Evolutionary conservation across 2,329 filamentous ascomycete genomes (phyloP).

Genomic region (Tolypocladium paradoxum): DNA sequence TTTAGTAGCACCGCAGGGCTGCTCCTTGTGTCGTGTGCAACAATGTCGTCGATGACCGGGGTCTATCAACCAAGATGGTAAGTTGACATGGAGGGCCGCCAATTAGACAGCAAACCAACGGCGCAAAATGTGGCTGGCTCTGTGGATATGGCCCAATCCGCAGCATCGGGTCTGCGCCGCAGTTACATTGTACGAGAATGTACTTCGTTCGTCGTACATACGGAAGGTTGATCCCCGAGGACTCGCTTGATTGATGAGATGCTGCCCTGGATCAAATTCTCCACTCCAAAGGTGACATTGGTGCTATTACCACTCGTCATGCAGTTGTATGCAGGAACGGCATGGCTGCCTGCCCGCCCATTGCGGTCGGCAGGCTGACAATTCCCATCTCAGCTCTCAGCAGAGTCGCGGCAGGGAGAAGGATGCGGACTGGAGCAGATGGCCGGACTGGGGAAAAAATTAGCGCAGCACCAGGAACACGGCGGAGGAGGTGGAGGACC

Average conservation of each 20-base stretch:
- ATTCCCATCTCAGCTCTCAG: neutral
- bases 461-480: neutral
- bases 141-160: conserved; percentile 1
- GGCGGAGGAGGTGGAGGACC: neutral
- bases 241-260: neutral
- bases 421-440: neutral
- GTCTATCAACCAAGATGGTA: neutral
- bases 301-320: neutral
- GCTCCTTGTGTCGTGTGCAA: neutral
- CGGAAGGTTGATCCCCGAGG: neutral
- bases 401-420: neutral
- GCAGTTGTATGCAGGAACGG: conserved; percentile 6
- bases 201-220: neutral
- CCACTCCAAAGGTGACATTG: neutral
- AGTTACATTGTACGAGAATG: neutral
- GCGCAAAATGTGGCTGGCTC: neutral
- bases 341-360: neutral
- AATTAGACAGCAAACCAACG: neutral
- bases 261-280: neutral
- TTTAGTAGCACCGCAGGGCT: conserved; percentile 1
- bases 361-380: neutral
- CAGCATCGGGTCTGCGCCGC: conserved; percentile 2
- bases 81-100: neutral
- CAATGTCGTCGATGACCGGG: neutral
- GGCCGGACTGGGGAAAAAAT: neutral